Conservation (phyloP, 176 grass and related monocot genomes). For the Elymus sibiricus region DNA sequence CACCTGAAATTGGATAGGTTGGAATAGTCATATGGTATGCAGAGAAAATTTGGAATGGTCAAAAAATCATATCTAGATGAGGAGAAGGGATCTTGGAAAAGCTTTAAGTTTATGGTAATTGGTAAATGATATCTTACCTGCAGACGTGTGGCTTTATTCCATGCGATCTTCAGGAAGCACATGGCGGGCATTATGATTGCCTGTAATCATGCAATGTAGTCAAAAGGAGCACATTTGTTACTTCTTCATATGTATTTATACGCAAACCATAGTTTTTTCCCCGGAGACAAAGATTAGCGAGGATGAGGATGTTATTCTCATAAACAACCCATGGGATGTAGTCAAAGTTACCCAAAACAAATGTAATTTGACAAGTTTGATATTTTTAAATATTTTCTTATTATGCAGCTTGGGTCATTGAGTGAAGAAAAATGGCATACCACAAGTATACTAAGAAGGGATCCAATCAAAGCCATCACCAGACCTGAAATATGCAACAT, state of each 20-base stretch:
- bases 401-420: not conserved
- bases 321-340: not conserved
- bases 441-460: conserved; percentile 90
- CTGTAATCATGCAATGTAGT: conserved; percentile 32
- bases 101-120: not conserved
- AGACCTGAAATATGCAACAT: conserved; percentile 60
- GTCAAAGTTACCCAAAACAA: not conserved
- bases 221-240: not conserved
- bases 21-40: not conserved
- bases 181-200: conserved; percentile 82
- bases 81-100: not conserved
- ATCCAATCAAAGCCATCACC: conserved; percentile 93
- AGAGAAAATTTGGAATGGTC: not conserved
- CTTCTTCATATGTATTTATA: not conserved
- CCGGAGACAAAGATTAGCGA: not conserved
- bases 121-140: conserved; percentile 46
- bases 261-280: not conserved
- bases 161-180: conserved; percentile 77
- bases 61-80: not conserved
- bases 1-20: conserved; percentile 48
- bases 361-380: not conserved
- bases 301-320: not conserved
- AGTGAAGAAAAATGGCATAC: conserved; percentile 41
- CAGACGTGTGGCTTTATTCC: conserved; percentile 56
- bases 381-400: not conserved